These are phyloP conservation scores for Hyphopichia pseudoburtonii DNA, from an alignment of 1,139 yeast genomes.

Conservation along the genomic window DNA sequence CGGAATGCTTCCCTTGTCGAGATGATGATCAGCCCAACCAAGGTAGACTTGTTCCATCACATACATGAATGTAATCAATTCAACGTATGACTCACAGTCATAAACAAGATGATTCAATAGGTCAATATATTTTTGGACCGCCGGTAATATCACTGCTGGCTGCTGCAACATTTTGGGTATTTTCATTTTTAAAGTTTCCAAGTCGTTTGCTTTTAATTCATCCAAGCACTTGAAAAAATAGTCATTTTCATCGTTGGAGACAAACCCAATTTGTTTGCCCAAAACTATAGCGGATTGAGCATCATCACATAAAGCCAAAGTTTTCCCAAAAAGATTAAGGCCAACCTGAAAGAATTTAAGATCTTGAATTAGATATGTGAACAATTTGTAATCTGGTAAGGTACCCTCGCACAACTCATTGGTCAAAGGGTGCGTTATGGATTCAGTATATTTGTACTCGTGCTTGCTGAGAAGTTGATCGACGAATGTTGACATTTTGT, in stretches of 20 bases:
- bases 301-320: constrained; percentile 44
- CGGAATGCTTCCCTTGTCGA: constrained; percentile 18
- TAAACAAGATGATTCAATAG: constrained; percentile 29
- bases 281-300: constrained; percentile 33
- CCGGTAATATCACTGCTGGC: constrained; percentile 19
- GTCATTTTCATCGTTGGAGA: constrained; percentile 48
- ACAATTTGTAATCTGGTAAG: constrained; percentile 39
- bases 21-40: constrained; percentile 48
- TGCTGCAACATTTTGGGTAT: constrained; percentile 20
- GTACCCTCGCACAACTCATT: constrained; percentile 48
- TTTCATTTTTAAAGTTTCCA: constrained; percentile 14
- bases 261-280: constrained; percentile 53
- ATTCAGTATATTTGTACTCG: constrained; percentile 14
- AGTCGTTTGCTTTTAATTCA: constrained; percentile 20
- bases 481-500: not conserved
- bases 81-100: constrained; percentile 35
- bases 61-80: constrained; percentile 45
- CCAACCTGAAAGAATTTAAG: constrained; percentile 46
- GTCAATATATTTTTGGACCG: constrained; percentile 39
- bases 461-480: constrained; percentile 1
- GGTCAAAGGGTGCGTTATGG: constrained; percentile 46
- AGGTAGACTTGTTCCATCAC: constrained; percentile 53
- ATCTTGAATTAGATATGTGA: constrained; percentile 50
- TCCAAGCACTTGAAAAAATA: constrained; percentile 40
- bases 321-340: constrained; percentile 43